phyloP scores from a whole-genome alignment of 805 yeast species.

The Kodamaea neixiangensis region DNA sequence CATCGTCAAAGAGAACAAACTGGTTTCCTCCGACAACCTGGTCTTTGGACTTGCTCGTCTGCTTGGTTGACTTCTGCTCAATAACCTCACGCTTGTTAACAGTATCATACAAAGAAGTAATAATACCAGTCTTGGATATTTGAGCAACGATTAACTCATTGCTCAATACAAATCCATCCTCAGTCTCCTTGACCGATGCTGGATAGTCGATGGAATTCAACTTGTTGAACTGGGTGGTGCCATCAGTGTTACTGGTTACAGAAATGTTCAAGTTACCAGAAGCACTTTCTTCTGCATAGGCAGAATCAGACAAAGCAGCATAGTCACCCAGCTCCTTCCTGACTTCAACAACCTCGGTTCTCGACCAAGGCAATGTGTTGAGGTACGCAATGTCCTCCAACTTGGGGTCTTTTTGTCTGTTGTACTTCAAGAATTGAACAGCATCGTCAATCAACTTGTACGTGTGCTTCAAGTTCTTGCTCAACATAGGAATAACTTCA shows the following conservation, averaged over 20 bases:
- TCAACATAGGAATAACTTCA: constrained; percentile 80
- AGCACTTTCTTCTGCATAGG: constrained; percentile 16
- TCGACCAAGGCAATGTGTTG: constrained; percentile 68
- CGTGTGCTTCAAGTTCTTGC: constrained; percentile 53
- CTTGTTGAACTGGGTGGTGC: constrained; percentile 19
- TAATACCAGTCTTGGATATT: constrained; percentile 52
- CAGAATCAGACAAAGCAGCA: constrained; percentile 2
- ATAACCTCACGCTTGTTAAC: constrained; percentile 62
- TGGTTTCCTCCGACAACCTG: constrained; percentile 68
- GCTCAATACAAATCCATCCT: constrained; percentile 51
- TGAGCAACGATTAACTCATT: constrained; percentile 64
- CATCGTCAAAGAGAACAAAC: constrained; percentile 80
- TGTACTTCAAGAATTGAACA: constrained; percentile 21
- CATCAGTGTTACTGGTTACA: constrained; percentile 19
- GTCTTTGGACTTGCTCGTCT: constrained; percentile 31
- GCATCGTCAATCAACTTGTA: constrained; percentile 55
- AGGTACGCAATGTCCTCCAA: constrained; percentile 27
- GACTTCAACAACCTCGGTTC: constrained; percentile 47
- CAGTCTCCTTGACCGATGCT: constrained; percentile 47
- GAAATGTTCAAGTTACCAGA: constrained; percentile 20
- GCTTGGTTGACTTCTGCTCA: constrained; percentile 54
- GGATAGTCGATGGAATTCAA: constrained; percentile 37
- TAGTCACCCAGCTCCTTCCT: constrained; percentile 13
- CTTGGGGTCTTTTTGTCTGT: neutral
- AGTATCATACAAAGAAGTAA: constrained; percentile 65